These are phyloP conservation scores for Paraphaeosphaeria minitans DNA, from an alignment of 2,329 filamentous ascomycete species.

Conservation along the genomic window DNA sequence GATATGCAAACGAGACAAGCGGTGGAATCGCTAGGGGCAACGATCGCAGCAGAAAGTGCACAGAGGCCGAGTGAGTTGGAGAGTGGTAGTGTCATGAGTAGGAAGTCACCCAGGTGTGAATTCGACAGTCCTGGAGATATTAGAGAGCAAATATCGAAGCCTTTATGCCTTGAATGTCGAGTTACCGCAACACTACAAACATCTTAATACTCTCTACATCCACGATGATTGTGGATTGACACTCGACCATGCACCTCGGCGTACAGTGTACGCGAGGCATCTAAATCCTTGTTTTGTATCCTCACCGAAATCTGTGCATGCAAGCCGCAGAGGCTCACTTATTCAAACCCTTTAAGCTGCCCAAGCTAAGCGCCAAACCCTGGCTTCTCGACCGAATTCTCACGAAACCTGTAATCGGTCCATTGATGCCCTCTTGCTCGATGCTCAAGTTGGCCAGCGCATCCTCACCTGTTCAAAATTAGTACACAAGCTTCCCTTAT, in stretches of 20 bases:
- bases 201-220: not conserved
- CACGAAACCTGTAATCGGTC: slow-evolving; percentile 95
- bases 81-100: not conserved
- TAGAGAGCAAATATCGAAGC: not conserved
- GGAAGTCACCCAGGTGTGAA: not conserved
- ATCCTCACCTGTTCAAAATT: slow-evolving; percentile 77
- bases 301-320: not conserved
- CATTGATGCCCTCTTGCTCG: slow-evolving; percentile 94
- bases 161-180: not conserved
- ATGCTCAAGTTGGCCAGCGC: slow-evolving; percentile 96
- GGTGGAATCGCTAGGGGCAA: not conserved
- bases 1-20: not conserved
- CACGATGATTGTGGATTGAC: not conserved
- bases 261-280: not conserved
- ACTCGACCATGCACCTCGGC: not conserved
- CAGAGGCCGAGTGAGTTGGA: not conserved
- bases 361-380: slow-evolving; percentile 89
- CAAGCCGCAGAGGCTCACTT: slow-evolving; percentile 40
- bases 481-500: not conserved
- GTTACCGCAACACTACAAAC: not conserved
- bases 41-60: not conserved
- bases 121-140: not conserved
- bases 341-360: slow-evolving; percentile 91
- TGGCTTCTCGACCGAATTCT: slow-evolving; percentile 97
- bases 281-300: not conserved